A percentile compares a stretch with the other conserved stretches of the same genome.
phyloP scores from a whole-genome alignment of 768 basidiomycete genomes.

The Rhizopogon vinicolor region DNA sequence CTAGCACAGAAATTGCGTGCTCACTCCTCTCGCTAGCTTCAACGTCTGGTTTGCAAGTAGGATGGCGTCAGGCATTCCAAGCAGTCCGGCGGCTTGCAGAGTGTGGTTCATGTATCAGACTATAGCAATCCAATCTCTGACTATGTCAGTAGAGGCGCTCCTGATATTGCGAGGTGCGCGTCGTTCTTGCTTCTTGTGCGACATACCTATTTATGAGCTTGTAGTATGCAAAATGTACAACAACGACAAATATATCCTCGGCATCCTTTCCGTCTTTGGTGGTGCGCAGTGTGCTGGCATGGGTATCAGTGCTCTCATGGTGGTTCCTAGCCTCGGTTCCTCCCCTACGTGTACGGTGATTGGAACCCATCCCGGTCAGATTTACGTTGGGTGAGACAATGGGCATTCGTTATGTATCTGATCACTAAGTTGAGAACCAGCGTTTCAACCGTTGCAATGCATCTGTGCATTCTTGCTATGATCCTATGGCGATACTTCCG shows the following conservation, averaged over 20 bases:
- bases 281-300: slow-evolving; percentile 12
- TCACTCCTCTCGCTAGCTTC: slow-evolving; percentile 7
- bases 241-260: slow-evolving; percentile 2
- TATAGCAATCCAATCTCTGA: slow-evolving; percentile 7
- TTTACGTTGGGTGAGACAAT: slow-evolving; percentile 14
- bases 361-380: slow-evolving; percentile 7
- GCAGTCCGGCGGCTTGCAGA: slow-evolving; percentile 6
- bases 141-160: slow-evolving; percentile 6
- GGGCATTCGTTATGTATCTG: background rate
- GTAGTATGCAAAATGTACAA: slow-evolving; percentile 16
- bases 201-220: background rate
- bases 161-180: slow-evolving; percentile 17
- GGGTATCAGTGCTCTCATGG: slow-evolving; percentile 9
- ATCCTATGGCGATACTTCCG: slow-evolving; percentile 13
- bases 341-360: slow-evolving; percentile 13
- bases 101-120: slow-evolving; percentile 16
- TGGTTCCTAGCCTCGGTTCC: slow-evolving; percentile 5
- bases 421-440: slow-evolving; percentile 3
- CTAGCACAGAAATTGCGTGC: background rate
- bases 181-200: background rate
- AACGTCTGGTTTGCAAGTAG: slow-evolving; percentile 17
- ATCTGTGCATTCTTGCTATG: slow-evolving; percentile 11
- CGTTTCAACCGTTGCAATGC: slow-evolving; percentile 14
- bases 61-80: slow-evolving; percentile 10
- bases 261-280: slow-evolving; percentile 6